These are phyloP conservation scores for Binderoboletus segoi DNA, from an alignment of 1,284 basidiomycete species.

Conservation along the genomic window DNA sequence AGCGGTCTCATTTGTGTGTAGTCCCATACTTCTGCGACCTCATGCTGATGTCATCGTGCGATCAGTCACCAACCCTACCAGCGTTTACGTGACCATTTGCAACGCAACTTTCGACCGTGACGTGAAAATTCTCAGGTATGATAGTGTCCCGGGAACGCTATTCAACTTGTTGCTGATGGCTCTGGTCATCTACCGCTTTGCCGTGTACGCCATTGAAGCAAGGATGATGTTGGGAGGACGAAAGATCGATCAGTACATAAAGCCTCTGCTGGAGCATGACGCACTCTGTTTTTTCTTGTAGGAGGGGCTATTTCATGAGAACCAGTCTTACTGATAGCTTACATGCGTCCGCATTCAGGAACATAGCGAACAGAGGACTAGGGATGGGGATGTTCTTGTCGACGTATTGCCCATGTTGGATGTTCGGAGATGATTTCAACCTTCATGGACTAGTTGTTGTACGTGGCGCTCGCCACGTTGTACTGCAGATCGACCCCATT, in stretches of 20 bases:
- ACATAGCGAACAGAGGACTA: background rate
- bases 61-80: background rate
- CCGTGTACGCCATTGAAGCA: slow-evolving; percentile 2
- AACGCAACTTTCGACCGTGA: no score
- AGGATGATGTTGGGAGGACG: slow-evolving; percentile 1
- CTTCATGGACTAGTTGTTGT: background rate
- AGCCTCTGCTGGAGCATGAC: slow-evolving; percentile 8
- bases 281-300: slow-evolving; percentile 18
- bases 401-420: background rate
- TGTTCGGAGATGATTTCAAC: no score
- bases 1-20: slow-evolving; percentile 6
- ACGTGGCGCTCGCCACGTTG: background rate
- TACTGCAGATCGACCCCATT: background rate
- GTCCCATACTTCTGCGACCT: background rate
- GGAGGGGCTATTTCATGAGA: no score
- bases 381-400: background rate
- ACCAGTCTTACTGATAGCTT: background rate
- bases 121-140: background rate
- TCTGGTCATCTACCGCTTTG: slow-evolving; percentile 10
- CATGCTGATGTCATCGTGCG: background rate
- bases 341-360: background rate
- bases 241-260: slow-evolving; percentile 14
- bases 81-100: background rate
- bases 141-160: background rate
- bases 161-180: slow-evolving; percentile 11